Evolutionary conservation across 2,329 filamentous ascomycete genomes (phyloP), one percentile per base, ranked within the genome.

Genomic region (Aspergillus fumigatus): DNA sequence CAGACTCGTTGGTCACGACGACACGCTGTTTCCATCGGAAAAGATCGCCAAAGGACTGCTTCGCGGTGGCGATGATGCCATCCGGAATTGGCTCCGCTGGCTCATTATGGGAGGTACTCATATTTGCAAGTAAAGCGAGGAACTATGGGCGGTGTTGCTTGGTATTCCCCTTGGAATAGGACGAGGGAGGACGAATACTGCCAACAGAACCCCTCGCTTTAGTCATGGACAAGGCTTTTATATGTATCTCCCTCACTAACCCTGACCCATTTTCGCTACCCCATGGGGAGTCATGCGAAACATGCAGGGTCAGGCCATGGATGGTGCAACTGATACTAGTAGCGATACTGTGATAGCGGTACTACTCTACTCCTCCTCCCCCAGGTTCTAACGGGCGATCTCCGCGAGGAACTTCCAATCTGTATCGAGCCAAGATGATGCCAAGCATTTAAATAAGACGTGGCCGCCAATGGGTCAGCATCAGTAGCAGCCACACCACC

Each of bases 21-120:
- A 89, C 85, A 57, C 88, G 82, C 75, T 90, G 86, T 72, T 88
- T 86, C 87, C 88, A 92, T 64, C 79, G 80, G 77, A 89, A 88
- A 58, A 90, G 81, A 64, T 90, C 88, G 10, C 72, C 70, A 63
- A 82, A 79, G 38, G 83, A 79, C 69, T 90, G 87, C 67, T 83
- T 87, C 10, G 85, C 84, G 0, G 85, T 87, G 27, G 87, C 78
- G 41, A 85, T 59, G 51, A 84, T 80, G 45, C 88, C 88, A 72
- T 83, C 84, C 35, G 86, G 85, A 57, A 90, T 71, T 21, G 86
- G 85, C 60, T 89, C 87, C 53, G 88, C 87, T 10, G 82, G 79
- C 62, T 84, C 77, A 64, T 76, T 38, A 17, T 38, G 63, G 57
- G 57, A 26, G 14, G 50, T 57, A 26, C 40, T 48, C 58, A 59